Evolutionary conservation across 2,329 filamentous ascomycete species (phyloP), one percentile per base, ranked within the genome.

Genomic region (Sarocladiaceae sp.): DNA sequence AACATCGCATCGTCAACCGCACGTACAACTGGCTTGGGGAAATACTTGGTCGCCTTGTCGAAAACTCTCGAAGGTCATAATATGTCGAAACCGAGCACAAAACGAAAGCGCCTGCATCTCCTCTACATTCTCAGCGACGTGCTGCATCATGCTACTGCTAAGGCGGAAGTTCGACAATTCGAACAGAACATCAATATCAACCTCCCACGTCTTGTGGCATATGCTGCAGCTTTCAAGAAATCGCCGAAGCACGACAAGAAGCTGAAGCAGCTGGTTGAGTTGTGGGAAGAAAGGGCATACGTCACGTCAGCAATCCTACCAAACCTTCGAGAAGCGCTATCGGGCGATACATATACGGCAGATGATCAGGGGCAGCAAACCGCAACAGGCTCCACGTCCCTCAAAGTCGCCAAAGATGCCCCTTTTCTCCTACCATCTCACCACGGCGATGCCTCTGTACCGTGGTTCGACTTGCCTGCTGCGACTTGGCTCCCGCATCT

Each of bases 401-500:
- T 68, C 3, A 73, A 71, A 56, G 63, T 71, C 5, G 70, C 77
- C 15, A 85, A 80, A 59, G 75, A 85, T 54, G 71, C 71, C 1
- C 86, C 87, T 0, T 93, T 83, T 61, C 68, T 86, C 25, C 78
- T 96, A 66, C 91, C 91, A 18, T 76, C 87, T 1, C 81, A 79
- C 52, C 91, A 96, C 64, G 91, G 91, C 36, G 88, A 95, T 62
- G 70, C 78, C 2, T 79, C 81, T 0, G 83, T 79, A 3, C 83
- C 87, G 0, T 96, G 87, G 80, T 88, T 91, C 68, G 90, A 96
- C 57, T 73, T 95, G 1, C 90, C 90, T 0, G 90, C 90, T 1
- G 87, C 83, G 2, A 93, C 89, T 58, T 86, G 92, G 75, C 79
- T 96, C 44, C 87, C 87, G 4, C 85, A 88, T 52, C 83, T 96